Evolutionary conservation across 1,284 basidiomycete genomes (phyloP).

Genomic region (Melampsora americana): DNA sequence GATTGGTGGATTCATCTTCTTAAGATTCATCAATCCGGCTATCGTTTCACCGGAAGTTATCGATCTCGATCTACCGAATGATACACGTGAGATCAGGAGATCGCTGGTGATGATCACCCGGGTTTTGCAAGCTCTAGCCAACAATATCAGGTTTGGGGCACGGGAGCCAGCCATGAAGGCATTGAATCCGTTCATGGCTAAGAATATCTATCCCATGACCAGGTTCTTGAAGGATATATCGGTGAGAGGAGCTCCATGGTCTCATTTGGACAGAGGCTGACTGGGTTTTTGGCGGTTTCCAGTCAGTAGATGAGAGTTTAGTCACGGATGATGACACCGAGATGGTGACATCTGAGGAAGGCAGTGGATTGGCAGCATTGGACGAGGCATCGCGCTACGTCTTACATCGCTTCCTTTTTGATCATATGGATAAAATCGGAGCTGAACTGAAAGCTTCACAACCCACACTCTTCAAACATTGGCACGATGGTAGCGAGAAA

Average conservation of each 20-base stretch:
- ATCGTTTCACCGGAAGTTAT: slow-evolving; percentile 79
- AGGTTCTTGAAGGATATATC: slow-evolving; percentile 76
- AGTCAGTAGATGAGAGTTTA: slow-evolving; percentile 31
- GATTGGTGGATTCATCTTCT: slow-evolving; percentile 84
- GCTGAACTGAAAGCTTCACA: slow-evolving; percentile 65
- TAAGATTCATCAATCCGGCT: slow-evolving; percentile 69
- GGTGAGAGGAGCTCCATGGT: slow-evolving; percentile 57
- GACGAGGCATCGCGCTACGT: slow-evolving; percentile 78
- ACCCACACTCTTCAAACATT: slow-evolving; percentile 40
- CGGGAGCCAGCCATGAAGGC: slow-evolving; percentile 75
- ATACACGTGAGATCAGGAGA: slow-evolving; percentile 64
- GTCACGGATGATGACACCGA: background rate
- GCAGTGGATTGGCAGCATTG: slow-evolving; percentile 54
- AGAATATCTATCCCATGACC: slow-evolving; percentile 74
- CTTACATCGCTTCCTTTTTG: slow-evolving; percentile 75
- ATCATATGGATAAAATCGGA: slow-evolving; percentile 76
- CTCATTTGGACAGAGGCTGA: slow-evolving; percentile 8
- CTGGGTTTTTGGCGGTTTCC: background rate
- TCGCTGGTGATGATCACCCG: slow-evolving; percentile 82
- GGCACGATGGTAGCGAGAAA: slow-evolving; percentile 52
- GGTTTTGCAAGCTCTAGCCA: slow-evolving; percentile 84
- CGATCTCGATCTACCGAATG: slow-evolving; percentile 72
- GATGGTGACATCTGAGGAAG: slow-evolving; percentile 9
- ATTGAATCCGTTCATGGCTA: slow-evolving; percentile 72
- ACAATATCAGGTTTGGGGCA: slow-evolving; percentile 85